Evolutionary conservation across 768 basidiomycete species (phyloP).

Genomic region (Dacryopinax spathularia): DNA sequence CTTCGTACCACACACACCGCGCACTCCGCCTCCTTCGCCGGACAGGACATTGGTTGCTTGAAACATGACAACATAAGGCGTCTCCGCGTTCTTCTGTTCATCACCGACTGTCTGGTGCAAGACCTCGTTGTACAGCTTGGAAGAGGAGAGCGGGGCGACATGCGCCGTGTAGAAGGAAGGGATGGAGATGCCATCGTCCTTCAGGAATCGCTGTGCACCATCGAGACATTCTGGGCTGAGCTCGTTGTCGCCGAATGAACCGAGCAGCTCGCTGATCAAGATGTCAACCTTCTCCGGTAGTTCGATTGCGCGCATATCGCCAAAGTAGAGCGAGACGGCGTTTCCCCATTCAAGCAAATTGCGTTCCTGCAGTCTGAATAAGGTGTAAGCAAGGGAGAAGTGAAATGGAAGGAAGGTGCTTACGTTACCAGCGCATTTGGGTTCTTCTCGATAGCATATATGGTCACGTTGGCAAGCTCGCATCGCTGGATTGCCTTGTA

Average conservation of each 20-base stretch:
- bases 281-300: conserved; percentile 85
- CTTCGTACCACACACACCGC: conserved; percentile 57
- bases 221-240: conserved; percentile 96
- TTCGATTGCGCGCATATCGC: conserved; percentile 80
- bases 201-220: conserved; percentile 84
- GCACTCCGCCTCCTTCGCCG: conserved; percentile 46
- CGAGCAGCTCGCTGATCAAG: conserved; percentile 86
- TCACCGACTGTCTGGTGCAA: conserved; percentile 38
- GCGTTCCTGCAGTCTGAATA: conserved; percentile 63
- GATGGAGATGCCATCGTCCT: conserved; percentile 89
- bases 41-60: conserved; percentile 82
- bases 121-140: conserved; percentile 81
- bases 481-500: conserved; percentile 61
- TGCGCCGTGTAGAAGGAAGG: conserved; percentile 92
- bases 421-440: conserved; percentile 91
- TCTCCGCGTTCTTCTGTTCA: conserved; percentile 61
- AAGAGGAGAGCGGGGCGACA: conserved; percentile 85
- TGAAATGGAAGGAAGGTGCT: conserved; percentile 22
- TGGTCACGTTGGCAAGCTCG: conserved; percentile 36
- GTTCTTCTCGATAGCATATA: conserved; percentile 95
- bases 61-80: conserved; percentile 98
- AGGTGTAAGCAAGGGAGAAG: neutral
- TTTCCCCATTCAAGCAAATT: conserved; percentile 71
- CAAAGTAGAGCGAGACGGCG: conserved; percentile 68
- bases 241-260: conserved; percentile 97